A percentile compares a stretch with the other conserved stretches of the same genome.
Evolutionary conservation across 2,329 filamentous ascomycete species (phyloP).

Genomic region (Thielaviopsis musarum): DNA sequence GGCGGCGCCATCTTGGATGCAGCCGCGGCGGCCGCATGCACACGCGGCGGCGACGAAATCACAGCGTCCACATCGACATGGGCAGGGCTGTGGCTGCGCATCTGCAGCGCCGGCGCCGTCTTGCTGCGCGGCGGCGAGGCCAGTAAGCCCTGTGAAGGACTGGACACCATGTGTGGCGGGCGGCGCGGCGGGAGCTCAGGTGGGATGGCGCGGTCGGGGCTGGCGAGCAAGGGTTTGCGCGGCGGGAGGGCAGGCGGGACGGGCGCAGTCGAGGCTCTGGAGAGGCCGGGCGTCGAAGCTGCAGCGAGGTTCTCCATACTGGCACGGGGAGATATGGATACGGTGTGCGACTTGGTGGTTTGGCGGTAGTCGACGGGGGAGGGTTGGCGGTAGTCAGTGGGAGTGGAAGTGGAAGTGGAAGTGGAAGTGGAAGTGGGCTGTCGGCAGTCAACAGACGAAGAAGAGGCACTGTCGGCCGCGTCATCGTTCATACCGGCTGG

Average conservation of each 20-base stretch:
- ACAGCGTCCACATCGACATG: slow-evolving; percentile 1
- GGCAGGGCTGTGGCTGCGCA: neutral
- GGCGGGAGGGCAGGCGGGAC: no score
- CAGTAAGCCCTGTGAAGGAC: neutral
- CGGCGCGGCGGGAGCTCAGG: neutral
- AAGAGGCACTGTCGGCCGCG: neutral
- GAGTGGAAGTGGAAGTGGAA: no score
- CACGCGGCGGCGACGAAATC: neutral
- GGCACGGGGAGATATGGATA: slow-evolving; percentile 6
- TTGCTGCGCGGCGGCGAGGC: neutral
- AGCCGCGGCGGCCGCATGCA: neutral
- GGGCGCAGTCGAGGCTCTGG: neutral
- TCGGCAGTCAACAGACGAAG: slow-evolving; percentile 4
- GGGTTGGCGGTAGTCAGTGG: no score
- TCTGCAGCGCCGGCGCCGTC: neutral
- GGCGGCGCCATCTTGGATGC: slow-evolving; percentile 6
- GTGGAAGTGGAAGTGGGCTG: neutral
- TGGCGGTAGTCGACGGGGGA: neutral
- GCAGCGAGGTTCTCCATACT: slow-evolving; percentile 6
- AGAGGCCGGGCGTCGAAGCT: neutral
- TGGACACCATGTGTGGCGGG: no score
- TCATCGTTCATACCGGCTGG: no score
- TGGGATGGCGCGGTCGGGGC: no score
- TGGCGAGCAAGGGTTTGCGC: no score
- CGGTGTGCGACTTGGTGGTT: neutral